Percentiles rank a stretch among this genome's conserved stretches.
phyloP scores from a whole-genome alignment of 805 yeast species.

The Suhomyces prunicola region DNA sequence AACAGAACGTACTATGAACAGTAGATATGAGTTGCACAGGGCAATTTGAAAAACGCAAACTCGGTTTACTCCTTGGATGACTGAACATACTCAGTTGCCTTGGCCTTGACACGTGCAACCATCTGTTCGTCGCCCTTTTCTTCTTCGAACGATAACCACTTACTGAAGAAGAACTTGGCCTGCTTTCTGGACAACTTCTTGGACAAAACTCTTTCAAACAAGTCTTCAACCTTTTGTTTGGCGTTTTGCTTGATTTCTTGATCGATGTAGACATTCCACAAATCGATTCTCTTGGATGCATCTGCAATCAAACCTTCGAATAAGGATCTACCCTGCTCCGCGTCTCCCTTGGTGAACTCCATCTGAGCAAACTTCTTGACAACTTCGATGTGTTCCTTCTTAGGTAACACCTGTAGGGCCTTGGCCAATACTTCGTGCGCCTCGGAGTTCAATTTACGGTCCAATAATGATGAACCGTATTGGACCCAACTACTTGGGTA shows the following conservation, averaged over 20 bases:
- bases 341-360: constrained; percentile 82
- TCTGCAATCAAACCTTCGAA: constrained; percentile 90
- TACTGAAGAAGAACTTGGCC: constrained; percentile 90
- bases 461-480: constrained; percentile 74
- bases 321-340: constrained; percentile 91
- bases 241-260: constrained; percentile 78
- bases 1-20: constrained; percentile 1
- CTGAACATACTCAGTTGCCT: constrained; percentile 76
- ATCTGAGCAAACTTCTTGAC: constrained; percentile 86
- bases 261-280: constrained; percentile 94
- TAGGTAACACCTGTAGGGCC: constrained; percentile 69
- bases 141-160: constrained; percentile 85
- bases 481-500: constrained; percentile 72
- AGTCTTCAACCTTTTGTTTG: constrained; percentile 64
- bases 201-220: constrained; percentile 76
- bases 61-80: constrained; percentile 9
- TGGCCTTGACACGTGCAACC: constrained; percentile 82
- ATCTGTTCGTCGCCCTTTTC: constrained; percentile 62
- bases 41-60: background rate
- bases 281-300: constrained; percentile 86
- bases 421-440: constrained; percentile 73
- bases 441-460: constrained; percentile 51
- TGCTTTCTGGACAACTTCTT: constrained; percentile 77
- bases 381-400: constrained; percentile 70
- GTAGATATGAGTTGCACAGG: background rate